A percentile compares a stretch with the other conserved stretches of the same genome.
Conservation (phyloP, 2,329 filamentous ascomycete species). For the Pestalotiopsis sp. region DNA sequence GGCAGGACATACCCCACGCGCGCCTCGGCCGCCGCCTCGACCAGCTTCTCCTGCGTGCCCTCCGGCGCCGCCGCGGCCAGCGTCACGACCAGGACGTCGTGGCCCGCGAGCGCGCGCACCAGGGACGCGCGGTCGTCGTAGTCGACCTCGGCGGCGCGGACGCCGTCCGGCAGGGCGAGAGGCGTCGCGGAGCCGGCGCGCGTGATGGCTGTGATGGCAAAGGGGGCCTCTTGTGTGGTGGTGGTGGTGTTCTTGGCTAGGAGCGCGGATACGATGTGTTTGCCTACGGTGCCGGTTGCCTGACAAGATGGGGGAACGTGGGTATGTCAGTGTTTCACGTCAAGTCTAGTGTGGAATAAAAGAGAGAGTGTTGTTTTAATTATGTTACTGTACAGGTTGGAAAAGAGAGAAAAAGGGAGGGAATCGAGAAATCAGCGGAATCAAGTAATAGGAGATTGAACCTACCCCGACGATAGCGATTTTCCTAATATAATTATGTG, state of each 20-base stretch:
- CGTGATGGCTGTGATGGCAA: slow-evolving; percentile 52
- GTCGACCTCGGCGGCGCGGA: slow-evolving; percentile 44
- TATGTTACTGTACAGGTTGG: too few relatives aligned
- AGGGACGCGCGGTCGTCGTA: slow-evolving; percentile 47
- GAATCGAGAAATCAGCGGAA: too few relatives aligned
- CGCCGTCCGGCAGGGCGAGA: slow-evolving; percentile 42
- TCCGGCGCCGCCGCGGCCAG: slow-evolving; percentile 43
- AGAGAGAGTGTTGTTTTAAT: too few relatives aligned
- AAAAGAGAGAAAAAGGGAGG: too few relatives aligned
- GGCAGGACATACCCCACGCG: slow-evolving; percentile 59
- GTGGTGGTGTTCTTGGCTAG: slow-evolving; percentile 47
- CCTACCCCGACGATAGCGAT: too few relatives aligned
- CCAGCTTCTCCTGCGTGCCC: slow-evolving; percentile 50
- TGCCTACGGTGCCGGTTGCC: slow-evolving; percentile 45
- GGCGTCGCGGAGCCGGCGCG: slow-evolving; percentile 42
- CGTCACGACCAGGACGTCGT: slow-evolving; percentile 62
- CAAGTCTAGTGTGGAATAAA: too few relatives aligned
- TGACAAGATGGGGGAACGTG: slow-evolving; percentile 21
- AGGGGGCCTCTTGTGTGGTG: not conserved
- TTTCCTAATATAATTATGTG: too few relatives aligned
- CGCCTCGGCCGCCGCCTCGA: slow-evolving; percentile 57
- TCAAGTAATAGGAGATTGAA: too few relatives aligned
- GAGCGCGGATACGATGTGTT: slow-evolving; percentile 40
- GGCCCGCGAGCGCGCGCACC: slow-evolving; percentile 50
- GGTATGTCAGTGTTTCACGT: not conserved